Percentiles rank a stretch among this genome's conserved stretches.
Conservation (phyloP, 148 eudicot species). For the Vaccinium vitisidaea region DNA sequence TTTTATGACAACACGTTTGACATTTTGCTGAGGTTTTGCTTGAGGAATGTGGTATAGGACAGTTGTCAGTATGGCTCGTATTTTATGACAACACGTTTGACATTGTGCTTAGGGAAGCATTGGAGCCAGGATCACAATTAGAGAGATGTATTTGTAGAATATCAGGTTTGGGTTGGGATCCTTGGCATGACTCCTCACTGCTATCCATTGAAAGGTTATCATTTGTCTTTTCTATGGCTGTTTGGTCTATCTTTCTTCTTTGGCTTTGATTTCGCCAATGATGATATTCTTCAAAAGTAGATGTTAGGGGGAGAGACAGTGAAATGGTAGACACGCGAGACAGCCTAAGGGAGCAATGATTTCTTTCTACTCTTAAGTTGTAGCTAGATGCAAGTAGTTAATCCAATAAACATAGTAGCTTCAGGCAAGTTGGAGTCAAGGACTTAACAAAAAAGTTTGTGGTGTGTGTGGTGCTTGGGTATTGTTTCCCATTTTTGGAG, state of each 20-base stretch:
- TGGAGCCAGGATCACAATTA: not conserved
- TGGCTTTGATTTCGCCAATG: not conserved
- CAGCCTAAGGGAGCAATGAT: not conserved
- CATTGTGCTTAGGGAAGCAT: not conserved
- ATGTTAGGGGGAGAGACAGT: not conserved
- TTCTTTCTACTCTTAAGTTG: not conserved
- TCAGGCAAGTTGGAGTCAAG: not conserved
- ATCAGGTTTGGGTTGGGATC: not conserved
- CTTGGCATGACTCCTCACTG: not conserved
- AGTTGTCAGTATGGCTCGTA: not conserved
- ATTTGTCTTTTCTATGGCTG: not conserved
- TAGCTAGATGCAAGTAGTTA: not conserved
- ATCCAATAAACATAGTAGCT: not conserved
- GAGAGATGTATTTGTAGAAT: not conserved
- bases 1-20: not conserved
- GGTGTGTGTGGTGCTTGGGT: not conserved
- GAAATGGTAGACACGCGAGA: not conserved
- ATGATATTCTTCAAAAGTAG: not conserved
- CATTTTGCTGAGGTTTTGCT: not conserved
- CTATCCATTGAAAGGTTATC: not conserved
- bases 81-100: not conserved
- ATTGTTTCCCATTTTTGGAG: not conserved
- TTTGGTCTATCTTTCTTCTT: not conserved
- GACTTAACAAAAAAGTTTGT: not conserved
- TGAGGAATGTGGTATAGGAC: not conserved